Conservation (phyloP, 2,329 filamentous ascomycete genomes). For the Aspergillus brunneoviolaceus region DNA sequence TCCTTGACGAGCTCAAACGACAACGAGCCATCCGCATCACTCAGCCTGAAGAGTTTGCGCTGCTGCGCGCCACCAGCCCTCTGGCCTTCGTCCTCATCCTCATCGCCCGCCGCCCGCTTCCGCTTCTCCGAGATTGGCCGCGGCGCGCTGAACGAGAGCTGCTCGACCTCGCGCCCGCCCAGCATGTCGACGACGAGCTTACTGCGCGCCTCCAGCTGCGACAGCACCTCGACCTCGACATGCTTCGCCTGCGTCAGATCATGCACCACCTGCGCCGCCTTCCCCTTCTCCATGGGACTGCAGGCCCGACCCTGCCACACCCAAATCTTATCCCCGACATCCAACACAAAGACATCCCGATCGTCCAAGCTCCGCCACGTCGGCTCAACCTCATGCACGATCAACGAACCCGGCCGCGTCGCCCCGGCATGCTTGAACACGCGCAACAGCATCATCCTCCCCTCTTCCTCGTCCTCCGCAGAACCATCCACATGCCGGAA, state of each 20-base stretch:
- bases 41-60: slow-evolving; percentile 60
- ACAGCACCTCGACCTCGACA: slow-evolving; percentile 63
- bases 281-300: slow-evolving; percentile 68
- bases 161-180: slow-evolving; percentile 49
- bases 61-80: too few species aligned
- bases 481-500: slow-evolving; percentile 62
- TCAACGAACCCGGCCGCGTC: slow-evolving; percentile 44
- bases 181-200: slow-evolving; percentile 59
- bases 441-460: slow-evolving; percentile 56
- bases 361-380: slow-evolving; percentile 63
- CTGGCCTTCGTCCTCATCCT: not conserved
- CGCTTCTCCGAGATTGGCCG: slow-evolving; percentile 33
- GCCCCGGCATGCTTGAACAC: slow-evolving; percentile 61
- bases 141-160: slow-evolving; percentile 43
- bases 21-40: slow-evolving; percentile 59
- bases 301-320: slow-evolving; percentile 67
- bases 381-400: slow-evolving; percentile 65
- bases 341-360: slow-evolving; percentile 65
- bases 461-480: slow-evolving; percentile 40
- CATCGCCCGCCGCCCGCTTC: slow-evolving; percentile 23
- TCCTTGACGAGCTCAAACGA: slow-evolving; percentile 61
- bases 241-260: slow-evolving; percentile 58
- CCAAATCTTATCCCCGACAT: slow-evolving; percentile 64
- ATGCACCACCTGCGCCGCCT: slow-evolving; percentile 66
- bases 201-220: slow-evolving; percentile 54